A percentile compares a stretch with the other conserved stretches of the same genome.
phyloP scores from a whole-genome alignment of 345 rosid species.

The Eucalyptus marginata region DNA sequence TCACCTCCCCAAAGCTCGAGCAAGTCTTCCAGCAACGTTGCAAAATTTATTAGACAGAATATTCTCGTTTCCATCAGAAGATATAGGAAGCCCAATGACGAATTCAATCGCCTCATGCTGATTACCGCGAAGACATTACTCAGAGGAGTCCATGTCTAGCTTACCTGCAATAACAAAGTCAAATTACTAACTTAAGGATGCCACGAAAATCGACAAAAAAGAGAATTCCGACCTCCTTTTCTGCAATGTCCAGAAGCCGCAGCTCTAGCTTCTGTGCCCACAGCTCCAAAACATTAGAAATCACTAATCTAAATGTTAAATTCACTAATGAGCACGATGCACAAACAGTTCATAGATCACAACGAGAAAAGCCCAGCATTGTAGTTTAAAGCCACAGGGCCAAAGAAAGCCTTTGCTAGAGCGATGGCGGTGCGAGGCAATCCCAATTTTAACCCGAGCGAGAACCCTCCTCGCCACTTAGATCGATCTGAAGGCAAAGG shows the following conservation, averaged over 20 bases:
- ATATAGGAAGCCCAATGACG: slow-evolving; percentile 7
- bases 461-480: slow-evolving; percentile 75
- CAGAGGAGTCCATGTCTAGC: background rate
- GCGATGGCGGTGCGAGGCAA: slow-evolving; percentile 69
- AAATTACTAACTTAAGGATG: background rate
- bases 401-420: slow-evolving; percentile 66
- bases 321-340: background rate
- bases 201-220: background rate
- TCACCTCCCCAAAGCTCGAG: too few relatives aligned
- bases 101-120: slow-evolving; percentile 73
- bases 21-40: too few relatives aligned
- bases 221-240: slow-evolving; percentile 30
- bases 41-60: too few relatives aligned
- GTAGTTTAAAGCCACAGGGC: slow-evolving; percentile 52
- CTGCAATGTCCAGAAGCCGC: slow-evolving; percentile 28
- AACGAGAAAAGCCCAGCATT: background rate
- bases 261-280: slow-evolving; percentile 73
- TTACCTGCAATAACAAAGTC: too few relatives aligned
- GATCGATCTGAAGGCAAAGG: slow-evolving; percentile 12
- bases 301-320: background rate
- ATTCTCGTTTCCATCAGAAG: too few relatives aligned
- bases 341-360: background rate
- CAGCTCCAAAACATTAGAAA: slow-evolving; percentile 50
- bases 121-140: background rate
- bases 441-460: slow-evolving; percentile 78